Percentiles rank a stretch among this genome's conserved stretches.
Conservation (phyloP, 2,329 filamentous ascomycete species). For the Neospermospora avenae region DNA sequence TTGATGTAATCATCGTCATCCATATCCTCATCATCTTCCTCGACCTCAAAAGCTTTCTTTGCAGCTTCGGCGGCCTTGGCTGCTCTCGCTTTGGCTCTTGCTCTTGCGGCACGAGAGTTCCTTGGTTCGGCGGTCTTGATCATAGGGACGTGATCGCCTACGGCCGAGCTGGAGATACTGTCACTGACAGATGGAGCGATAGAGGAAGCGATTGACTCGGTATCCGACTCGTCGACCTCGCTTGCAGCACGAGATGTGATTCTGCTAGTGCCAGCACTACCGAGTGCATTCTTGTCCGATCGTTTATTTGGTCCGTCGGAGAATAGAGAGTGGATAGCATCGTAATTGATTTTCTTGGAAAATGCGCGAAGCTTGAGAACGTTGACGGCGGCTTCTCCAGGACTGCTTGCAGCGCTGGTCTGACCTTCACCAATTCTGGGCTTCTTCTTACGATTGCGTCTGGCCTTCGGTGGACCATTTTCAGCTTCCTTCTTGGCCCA, state of each 20-base stretch:
- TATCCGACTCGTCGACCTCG: slow-evolving; percentile 11
- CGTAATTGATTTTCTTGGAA: slow-evolving; percentile 75
- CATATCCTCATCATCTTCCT: slow-evolving; percentile 5
- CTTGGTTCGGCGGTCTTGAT: background rate
- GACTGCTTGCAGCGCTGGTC: slow-evolving; percentile 61
- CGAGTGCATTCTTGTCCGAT: slow-evolving; percentile 40
- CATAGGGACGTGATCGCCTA: background rate
- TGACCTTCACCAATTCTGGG: slow-evolving; percentile 63
- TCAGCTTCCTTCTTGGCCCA: slow-evolving; percentile 66
- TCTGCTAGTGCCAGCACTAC: slow-evolving; percentile 44
- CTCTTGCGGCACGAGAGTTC: background rate
- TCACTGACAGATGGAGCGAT: background rate
- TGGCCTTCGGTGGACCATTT: slow-evolving; percentile 53
- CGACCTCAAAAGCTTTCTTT: background rate
- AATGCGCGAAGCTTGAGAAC: slow-evolving; percentile 66
- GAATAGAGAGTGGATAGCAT: slow-evolving; percentile 57
- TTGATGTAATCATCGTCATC: slow-evolving; percentile 18
- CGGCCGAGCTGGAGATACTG: slow-evolving; percentile 1
- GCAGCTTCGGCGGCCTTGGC: background rate
- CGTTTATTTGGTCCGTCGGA: slow-evolving; percentile 33
- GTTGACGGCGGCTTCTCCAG: slow-evolving; percentile 65
- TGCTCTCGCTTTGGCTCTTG: background rate
- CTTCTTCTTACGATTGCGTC: slow-evolving; percentile 52
- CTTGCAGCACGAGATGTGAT: slow-evolving; percentile 38
- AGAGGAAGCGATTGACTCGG: slow-evolving; percentile 2